Evolutionary conservation across 1,139 yeast genomes (phyloP), one percentile per base, ranked within the genome.

Genomic region (Taphrina communis): DNA sequence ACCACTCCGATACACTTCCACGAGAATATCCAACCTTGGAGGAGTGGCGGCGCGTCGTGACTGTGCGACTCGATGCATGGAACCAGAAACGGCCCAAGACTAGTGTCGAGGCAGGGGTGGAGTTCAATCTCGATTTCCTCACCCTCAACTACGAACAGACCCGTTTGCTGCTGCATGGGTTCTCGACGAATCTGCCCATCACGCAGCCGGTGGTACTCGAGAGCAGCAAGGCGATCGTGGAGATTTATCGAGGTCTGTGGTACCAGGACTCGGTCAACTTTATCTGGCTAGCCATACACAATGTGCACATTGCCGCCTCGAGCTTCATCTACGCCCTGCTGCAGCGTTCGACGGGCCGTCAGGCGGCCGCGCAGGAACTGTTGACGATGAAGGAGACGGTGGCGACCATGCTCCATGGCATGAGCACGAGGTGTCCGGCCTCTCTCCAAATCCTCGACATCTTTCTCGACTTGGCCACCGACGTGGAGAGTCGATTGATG

Each of bases 271-370:
- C 85, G 60, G 83, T 91, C 71, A 91, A 91, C 76, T 92, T 89
- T 78, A 90, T 97, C 0, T 92, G 97, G 97, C 94, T 93, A 0
- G 96, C 96, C 0, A 94, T 91, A 1, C 96, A 91, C 76, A 91
- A 90, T 76, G 80, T 90, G 69, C 90, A 90, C 76, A 88, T 89
- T 88, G 94, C 97, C 0, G 96, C 61, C 5, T 51, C 62, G 38
- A 56, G 63, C 38, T 65, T 48, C 44, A 59, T 65, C 21, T 65
- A 65, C 51, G 68, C 68, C 5, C 42, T 56, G 35, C 21, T 57
- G 19, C 63, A 65, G 21, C 48, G 55, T n/a, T 39, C 39, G 14
- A 44, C 36, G 14, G 31, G 31, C 4, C 31, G 31, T 25, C 46
- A 38, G 17, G 14, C 11, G 35, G 38, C 44, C 11, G 38, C 44